A percentile compares a stretch with the other conserved stretches of the same genome.
These are phyloP conservation scores for Neodidymelliopsis sp. DNA, from an alignment of 2,329 filamentous ascomycete genomes.

Conservation along the genomic window DNA sequence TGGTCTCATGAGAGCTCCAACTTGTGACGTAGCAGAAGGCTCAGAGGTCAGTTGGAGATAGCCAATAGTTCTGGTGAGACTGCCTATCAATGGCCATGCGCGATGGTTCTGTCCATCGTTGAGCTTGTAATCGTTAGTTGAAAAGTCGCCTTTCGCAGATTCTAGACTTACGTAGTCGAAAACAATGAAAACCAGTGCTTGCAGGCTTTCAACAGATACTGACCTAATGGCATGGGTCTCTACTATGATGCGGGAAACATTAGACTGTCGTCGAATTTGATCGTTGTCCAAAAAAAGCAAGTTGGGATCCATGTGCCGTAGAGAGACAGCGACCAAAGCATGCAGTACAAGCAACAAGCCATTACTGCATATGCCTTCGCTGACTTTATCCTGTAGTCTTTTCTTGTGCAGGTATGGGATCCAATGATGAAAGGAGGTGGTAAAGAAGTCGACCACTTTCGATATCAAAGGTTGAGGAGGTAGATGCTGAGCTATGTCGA, in stretches of 20 bases:
- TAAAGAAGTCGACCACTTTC: conserved; percentile 42
- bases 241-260: conserved; percentile 39
- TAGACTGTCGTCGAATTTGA: conserved; percentile 34
- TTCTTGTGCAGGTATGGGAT: conserved; percentile 45
- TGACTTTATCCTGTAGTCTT: conserved; percentile 35
- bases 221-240: conserved; percentile 37
- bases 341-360: conserved; percentile 37
- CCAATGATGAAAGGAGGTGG: conserved; percentile 46
- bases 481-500: conserved; percentile 37
- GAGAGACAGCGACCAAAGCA: conserved; percentile 35
- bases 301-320: conserved; percentile 40
- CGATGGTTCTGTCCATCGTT: conserved; percentile 39
- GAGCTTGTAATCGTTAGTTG: conserved; percentile 26
- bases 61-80: conserved; percentile 44
- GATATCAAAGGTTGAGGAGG: conserved; percentile 35
- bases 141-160: background rate
- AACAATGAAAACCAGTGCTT: conserved; percentile 42
- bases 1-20: conserved; percentile 41
- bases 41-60: conserved; percentile 44
- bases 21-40: conserved; percentile 30
- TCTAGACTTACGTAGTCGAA: conserved; percentile 38
- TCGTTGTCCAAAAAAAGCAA: conserved; percentile 35
- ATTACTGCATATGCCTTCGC: conserved; percentile 22
- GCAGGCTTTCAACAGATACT: conserved; percentile 40
- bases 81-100: conserved; percentile 45